Evolutionary conservation across 2,329 filamentous ascomycete genomes (phyloP), one percentile per base, ranked within the genome.

Genomic region (Aspergillus ruber): DNA sequence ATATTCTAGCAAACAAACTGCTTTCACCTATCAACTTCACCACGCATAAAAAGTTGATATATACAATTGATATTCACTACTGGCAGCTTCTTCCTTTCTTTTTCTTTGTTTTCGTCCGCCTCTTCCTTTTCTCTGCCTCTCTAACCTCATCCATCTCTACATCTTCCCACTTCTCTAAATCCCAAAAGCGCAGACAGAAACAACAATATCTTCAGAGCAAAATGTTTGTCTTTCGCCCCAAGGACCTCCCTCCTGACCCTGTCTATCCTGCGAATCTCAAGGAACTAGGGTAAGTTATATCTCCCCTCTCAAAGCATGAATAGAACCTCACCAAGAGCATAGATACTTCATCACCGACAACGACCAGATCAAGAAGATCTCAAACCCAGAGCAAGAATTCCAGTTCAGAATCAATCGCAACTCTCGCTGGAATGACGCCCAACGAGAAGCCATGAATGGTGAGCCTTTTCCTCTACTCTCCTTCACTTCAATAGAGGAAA

Each of bases 231-330:
- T 85, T 86, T 47, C 74, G 76, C 35, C 81, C 81, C 70, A 75
- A 78, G 7, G 78, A 81, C 56, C 80, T 95, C 3, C 86, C 88
- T n/a, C 65, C 74, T 45, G 87, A 95, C 60, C 78, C 81, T 1
- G 62, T 73, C 10, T 94, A 86, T 61, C 77, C 83, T 9, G 69
- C 76, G 0, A 74, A 86, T 57, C 73, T 97, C 23, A 71, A 81
- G 49, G 72, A 79, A 45, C 81, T 97, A 3, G 90, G 89, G 86
- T 91, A 72, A n/a, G n/a, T n/a, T n/a, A n/a, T n/a, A n/a, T n/a
- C n/a, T n/a, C n/a, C n/a, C n/a, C n/a, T n/a, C n/a, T n/a, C n/a
- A n/a, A n/a, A n/a, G n/a, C n/a, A n/a, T n/a, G n/a, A n/a, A n/a
- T n/a, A n/a, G n/a, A n/a, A n/a, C n/a, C n/a, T n/a, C n/a, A n/a